These are phyloP conservation scores for Penicillium robsamsonii DNA, from an alignment of 495 filamentous ascomycete species.

Conservation along the genomic window DNA sequence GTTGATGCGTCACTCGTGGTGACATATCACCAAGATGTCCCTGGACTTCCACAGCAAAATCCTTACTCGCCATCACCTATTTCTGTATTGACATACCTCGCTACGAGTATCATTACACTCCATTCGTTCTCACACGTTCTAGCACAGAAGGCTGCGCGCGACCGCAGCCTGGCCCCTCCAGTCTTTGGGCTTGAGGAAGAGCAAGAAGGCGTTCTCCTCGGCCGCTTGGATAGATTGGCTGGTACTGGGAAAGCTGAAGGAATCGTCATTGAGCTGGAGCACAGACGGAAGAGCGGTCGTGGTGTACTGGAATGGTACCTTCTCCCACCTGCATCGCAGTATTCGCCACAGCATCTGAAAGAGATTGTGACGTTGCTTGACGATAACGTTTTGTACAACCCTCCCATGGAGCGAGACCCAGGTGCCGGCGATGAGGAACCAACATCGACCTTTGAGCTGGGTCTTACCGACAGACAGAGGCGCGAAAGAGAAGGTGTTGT, in stretches of 20 bases:
- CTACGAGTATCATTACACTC: constrained; percentile 63
- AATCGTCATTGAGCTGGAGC: constrained; percentile 80
- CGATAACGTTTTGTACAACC: constrained; percentile 69
- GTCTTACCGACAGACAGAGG: constrained; percentile 86
- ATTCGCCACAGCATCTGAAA: constrained; percentile 33
- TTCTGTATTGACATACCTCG: constrained; percentile 58
- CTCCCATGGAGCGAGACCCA: constrained; percentile 37
- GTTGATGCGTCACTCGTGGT: constrained; percentile 44
- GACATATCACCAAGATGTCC: constrained; percentile 45
- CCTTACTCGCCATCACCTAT: constrained; percentile 69
- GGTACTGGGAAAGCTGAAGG: constrained; percentile 50
- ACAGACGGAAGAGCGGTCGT: constrained; percentile 76
- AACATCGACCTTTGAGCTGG: constrained; percentile 75
- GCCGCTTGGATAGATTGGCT: constrained; percentile 44
- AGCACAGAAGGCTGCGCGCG: constrained; percentile 61
- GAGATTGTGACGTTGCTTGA: constrained; percentile 67
- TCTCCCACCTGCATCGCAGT: constrained; percentile 48
- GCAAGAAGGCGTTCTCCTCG: constrained; percentile 69
- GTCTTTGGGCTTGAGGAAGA: constrained; percentile 74
- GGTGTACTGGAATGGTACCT: constrained; percentile 76
- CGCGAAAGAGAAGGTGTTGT: constrained; percentile 83
- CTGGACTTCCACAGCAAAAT: constrained; percentile 51
- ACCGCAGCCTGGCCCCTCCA: constrained; percentile 68
- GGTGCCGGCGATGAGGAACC: constrained; percentile 48
- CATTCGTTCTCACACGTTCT: constrained; percentile 69